phyloP scores from a whole-genome alignment of 495 filamentous ascomycete genomes.

The Usnea hakonensis region DNA sequence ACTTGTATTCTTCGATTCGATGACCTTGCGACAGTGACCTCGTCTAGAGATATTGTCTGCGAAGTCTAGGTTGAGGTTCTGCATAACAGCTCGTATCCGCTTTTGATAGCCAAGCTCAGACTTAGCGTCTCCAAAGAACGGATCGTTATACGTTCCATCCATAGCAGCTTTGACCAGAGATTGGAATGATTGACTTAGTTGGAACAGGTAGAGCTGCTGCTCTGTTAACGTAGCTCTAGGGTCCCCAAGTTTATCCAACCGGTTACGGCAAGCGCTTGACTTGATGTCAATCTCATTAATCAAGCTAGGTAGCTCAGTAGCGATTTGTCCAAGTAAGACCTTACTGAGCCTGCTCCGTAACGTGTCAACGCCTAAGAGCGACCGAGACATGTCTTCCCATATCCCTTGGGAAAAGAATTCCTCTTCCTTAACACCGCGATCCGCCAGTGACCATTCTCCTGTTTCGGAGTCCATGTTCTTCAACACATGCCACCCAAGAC shows the following conservation, averaged over 20 bases:
- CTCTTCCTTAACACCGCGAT: constrained; percentile 33
- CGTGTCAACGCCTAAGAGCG: constrained; percentile 40
- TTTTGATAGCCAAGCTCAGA: constrained; percentile 32
- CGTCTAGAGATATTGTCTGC: constrained; percentile 37
- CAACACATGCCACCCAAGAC: constrained; percentile 41
- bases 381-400: constrained; percentile 37
- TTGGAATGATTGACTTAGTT: constrained; percentile 45
- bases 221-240: constrained; percentile 40
- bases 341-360: constrained; percentile 48
- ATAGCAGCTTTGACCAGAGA: constrained; percentile 42
- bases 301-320: constrained; percentile 48
- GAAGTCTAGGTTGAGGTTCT: constrained; percentile 51
- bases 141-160: constrained; percentile 48
- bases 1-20: constrained; percentile 5
- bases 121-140: constrained; percentile 46
- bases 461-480: constrained; percentile 40
- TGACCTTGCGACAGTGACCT: constrained; percentile 41
- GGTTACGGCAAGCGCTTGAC: constrained; percentile 25
- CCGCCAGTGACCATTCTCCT: constrained; percentile 15
- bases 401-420: constrained; percentile 41
- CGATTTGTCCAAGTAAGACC: constrained; percentile 50
- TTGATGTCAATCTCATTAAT: constrained; percentile 48
- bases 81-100: constrained; percentile 53
- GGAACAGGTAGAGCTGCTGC: constrained; percentile 46
- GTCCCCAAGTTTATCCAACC: constrained; percentile 42